phyloP scores from a whole-genome alignment of 208 protist genomes.

The Acanthamoeba lenticulata region DNA sequence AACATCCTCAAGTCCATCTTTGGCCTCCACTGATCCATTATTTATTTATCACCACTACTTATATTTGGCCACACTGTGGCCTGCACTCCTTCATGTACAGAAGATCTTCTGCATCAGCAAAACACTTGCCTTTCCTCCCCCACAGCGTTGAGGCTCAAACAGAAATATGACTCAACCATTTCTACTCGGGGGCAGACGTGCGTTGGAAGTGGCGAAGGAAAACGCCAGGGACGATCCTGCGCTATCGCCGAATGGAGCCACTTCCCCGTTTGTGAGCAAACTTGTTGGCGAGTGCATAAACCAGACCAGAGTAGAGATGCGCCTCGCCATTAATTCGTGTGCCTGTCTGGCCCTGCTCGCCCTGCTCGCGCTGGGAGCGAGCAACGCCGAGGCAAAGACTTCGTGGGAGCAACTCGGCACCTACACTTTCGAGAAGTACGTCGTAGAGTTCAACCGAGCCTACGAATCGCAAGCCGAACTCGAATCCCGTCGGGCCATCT shows the following conservation, averaged over 20 bases:
- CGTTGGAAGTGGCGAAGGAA: too few species aligned
- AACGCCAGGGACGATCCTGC: too few species aligned
- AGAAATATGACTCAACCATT: background rate
- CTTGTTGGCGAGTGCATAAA: too few species aligned
- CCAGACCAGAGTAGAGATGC: too few species aligned
- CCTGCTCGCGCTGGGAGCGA: background rate
- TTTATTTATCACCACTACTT: too few species aligned
- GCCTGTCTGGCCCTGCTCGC: background rate
- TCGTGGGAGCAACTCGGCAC: background rate
- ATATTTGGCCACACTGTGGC: too few species aligned
- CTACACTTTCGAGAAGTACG: slow-evolving; percentile 65
- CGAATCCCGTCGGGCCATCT: background rate
- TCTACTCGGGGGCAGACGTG: background rate
- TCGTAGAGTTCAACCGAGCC: slow-evolving; percentile 36
- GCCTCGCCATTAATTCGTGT: background rate
- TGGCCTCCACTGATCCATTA: background rate
- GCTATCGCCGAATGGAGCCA: too few species aligned
- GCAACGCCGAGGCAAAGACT: background rate
- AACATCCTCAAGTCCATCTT: slow-evolving; percentile 51
- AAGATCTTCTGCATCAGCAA: too few species aligned
- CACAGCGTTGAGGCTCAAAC: too few species aligned
- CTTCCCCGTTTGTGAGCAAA: too few species aligned
- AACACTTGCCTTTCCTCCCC: too few species aligned
- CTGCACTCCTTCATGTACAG: background rate
- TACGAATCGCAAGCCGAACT: slow-evolving; percentile 54